These are phyloP conservation scores for Rhodotorula babjevae DNA, from an alignment of 768 basidiomycete species.

Conservation along the genomic window DNA sequence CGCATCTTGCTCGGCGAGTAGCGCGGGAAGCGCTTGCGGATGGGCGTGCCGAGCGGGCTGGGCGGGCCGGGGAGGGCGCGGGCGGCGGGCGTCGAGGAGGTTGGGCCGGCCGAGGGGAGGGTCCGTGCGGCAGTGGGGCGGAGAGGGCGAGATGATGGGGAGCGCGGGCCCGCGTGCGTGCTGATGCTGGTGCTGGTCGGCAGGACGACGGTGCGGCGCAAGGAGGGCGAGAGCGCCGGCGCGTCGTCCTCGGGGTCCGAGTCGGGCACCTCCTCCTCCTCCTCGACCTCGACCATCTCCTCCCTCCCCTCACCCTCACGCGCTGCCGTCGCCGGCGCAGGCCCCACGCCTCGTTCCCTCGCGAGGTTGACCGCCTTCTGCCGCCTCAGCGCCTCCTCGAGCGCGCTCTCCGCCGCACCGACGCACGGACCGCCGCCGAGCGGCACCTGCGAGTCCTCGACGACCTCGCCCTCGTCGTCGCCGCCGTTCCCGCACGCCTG, in stretches of 20 bases:
- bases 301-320: background rate
- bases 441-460: background rate
- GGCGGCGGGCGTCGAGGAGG: no score
- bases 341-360: background rate
- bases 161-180: no score
- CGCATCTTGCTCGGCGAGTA: slow-evolving; percentile 23
- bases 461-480: background rate
- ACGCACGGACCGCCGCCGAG: background rate
- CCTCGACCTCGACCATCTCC: background rate
- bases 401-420: background rate
- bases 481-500: background rate
- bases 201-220: no score
- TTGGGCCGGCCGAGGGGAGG: no score
- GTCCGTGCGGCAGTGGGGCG: background rate
- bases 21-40: slow-evolving; percentile 1
- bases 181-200: no score
- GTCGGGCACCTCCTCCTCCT: slow-evolving; percentile 8
- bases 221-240: background rate
- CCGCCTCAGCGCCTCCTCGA: background rate
- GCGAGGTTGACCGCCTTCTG: background rate
- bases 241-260: slow-evolving; percentile 25
- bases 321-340: no score
- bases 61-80: background rate
- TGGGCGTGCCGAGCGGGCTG: slow-evolving; percentile 9
- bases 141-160: background rate